Evolutionary conservation across 306 rosid species (phyloP), one percentile per base, ranked within the genome.

Genomic region (Cucurbita moschata): DNA sequence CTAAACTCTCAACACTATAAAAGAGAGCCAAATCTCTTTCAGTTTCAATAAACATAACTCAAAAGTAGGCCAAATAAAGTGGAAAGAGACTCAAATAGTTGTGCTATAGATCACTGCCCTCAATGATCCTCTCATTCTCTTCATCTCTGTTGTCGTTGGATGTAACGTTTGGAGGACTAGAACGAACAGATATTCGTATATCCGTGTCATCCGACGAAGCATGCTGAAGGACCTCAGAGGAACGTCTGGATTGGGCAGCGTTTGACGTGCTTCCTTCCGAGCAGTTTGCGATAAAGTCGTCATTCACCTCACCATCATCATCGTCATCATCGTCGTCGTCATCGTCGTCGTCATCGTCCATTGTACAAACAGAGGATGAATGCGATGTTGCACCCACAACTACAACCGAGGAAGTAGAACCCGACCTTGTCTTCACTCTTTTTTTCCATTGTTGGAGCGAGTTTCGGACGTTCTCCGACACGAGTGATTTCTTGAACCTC

Each of bases 371-470:
- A 5, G 80, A 64, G 44, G 83, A 61, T 66, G 83, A 0, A 72
- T 85, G 39, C 52, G 89, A 71, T 44, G 74, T 43, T 58, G 76
- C 62, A 23, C 58, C 71, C 54, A 77, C 30, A 62, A 81, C 76
- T 47, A 84, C 75, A 75, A 60, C 21, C 30, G 83, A 14, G 11
- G 78, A 64, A 73, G 83, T 52, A 21, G 83, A 64, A 72, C 79
- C 42, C 13, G 84, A 81, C 77, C 56, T 87, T 8, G 80, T 83
- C 86, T 84, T 87, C 79, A 87, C 97, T 77, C 92, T 85, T 77
- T 86, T 88, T 72, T 79, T 81, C 96, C 98, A 93, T 71, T 84
- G 89, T 10, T 80, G 73, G 14, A 93, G 87, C 39, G 97, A 93
- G 43, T 72, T 72, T 75, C 97, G 86, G 7, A 88, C 87, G 79